phyloP scores from a whole-genome alignment of 192 early-diverging fungal species.

The Rhizoclosmatium sp. region DNA sequence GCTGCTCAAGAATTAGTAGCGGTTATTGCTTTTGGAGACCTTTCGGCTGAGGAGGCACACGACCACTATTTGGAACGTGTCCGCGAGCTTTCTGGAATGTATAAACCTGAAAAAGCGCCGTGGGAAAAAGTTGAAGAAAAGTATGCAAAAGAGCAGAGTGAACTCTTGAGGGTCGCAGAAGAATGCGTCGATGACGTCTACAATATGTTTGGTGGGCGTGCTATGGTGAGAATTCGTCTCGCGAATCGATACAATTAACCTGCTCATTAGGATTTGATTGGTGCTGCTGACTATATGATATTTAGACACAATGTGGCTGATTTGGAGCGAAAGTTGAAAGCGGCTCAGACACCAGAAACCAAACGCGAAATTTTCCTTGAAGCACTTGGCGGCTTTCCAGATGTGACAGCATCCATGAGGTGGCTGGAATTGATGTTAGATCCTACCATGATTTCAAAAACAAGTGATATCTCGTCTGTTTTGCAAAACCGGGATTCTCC shows the following conservation, averaged over 20 bases:
- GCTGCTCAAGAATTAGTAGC: constrained; percentile 13
- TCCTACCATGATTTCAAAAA: not conserved
- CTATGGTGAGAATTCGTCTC: not conserved
- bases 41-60: constrained; percentile 11
- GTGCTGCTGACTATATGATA: not conserved
- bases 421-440: constrained; percentile 14
- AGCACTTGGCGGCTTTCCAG: not conserved
- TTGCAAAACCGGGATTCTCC: constrained; percentile 1
- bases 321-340: not conserved
- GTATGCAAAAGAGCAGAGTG: not conserved
- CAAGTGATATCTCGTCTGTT: not conserved
- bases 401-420: constrained; percentile 8
- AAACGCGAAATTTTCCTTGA: not conserved
- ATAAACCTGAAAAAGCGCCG: not conserved
- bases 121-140: not conserved
- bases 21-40: constrained; percentile 12
- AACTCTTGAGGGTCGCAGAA: not conserved
- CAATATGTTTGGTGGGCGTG: constrained; percentile 19
- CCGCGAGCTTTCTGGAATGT: not conserved
- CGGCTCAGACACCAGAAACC: not conserved
- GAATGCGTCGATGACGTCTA: constrained; percentile 12
- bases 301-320: not conserved
- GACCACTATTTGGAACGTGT: constrained; percentile 25
- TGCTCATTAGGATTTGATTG: constrained; percentile 1
- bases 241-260: no score